phyloP scores from a whole-genome alignment of 2,329 filamentous ascomycete species.

The Ciborinia camelliae region DNA sequence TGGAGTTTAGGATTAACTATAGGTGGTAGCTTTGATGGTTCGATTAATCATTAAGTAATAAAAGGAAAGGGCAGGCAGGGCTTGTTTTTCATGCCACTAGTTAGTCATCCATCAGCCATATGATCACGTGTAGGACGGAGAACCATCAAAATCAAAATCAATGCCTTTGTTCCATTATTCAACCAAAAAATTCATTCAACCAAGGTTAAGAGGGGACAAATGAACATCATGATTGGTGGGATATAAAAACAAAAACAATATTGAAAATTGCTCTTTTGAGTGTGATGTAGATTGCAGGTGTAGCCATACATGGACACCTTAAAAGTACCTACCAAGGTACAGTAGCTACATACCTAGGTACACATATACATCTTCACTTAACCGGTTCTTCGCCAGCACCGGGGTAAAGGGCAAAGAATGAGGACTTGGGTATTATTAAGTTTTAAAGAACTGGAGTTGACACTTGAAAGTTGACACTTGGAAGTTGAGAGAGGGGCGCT shows the following conservation, averaged over 20 bases:
- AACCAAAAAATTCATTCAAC: not conserved
- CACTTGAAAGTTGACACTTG: not conserved
- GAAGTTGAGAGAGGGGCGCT: too few relatives aligned
- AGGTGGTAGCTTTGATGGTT: not conserved
- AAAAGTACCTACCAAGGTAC: too few relatives aligned
- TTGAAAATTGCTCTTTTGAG: not conserved
- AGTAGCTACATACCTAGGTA: too few relatives aligned
- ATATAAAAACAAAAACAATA: not conserved
- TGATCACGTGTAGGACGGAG: not conserved
- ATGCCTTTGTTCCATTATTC: not conserved
- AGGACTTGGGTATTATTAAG: too few relatives aligned
- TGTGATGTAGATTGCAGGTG: too few relatives aligned
- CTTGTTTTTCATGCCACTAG: slow-evolving; percentile 3
- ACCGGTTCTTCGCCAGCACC: not conserved
- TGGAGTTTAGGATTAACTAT: not conserved
- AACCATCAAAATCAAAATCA: not conserved
- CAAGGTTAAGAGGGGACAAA: not conserved
- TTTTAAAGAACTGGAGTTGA: too few relatives aligned
- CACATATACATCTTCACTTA: not conserved
- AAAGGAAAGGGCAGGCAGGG: not conserved
- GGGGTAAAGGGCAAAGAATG: not conserved
- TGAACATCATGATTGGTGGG: not conserved
- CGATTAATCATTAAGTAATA: not conserved
- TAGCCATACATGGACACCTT: too few relatives aligned
- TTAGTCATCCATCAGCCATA: not conserved